phyloP scores from a whole-genome alignment of 768 basidiomycete species.

The Lepiota venenata region DNA sequence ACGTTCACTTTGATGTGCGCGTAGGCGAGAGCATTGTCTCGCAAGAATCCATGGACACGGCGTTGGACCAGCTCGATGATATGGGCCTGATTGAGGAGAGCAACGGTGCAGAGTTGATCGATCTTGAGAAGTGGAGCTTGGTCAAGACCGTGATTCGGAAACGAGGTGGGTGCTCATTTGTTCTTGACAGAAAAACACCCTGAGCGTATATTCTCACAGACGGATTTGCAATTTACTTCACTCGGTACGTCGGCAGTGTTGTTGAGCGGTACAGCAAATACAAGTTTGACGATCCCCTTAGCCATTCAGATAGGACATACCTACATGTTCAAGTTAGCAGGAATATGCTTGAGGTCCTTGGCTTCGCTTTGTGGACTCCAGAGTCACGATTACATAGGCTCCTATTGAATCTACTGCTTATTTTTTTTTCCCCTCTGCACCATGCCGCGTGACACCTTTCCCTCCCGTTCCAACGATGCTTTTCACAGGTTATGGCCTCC shows the following conservation, averaged over 20 bases:
- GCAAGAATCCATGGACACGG: constrained; percentile 68
- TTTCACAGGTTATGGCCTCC: too few relatives aligned
- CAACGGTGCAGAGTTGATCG: constrained; percentile 82
- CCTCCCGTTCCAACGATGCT: too few relatives aligned
- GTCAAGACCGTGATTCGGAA: constrained; percentile 90
- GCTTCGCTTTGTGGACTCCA: too few relatives aligned
- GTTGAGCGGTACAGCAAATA: constrained; percentile 91
- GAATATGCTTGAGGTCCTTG: too few relatives aligned
- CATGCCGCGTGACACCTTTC: too few relatives aligned
- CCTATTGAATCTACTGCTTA: too few relatives aligned
- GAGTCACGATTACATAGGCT: too few relatives aligned
- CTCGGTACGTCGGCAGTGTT: constrained; percentile 93
- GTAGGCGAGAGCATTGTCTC: constrained; percentile 85
- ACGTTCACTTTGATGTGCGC: constrained; percentile 90
- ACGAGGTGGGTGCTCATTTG: constrained; percentile 45
- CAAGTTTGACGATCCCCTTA: constrained; percentile 75
- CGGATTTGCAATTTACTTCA: constrained; percentile 91
- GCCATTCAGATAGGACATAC: too few relatives aligned
- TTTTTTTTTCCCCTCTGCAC: too few relatives aligned
- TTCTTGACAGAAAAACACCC: constrained; percentile 37
- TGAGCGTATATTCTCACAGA: constrained; percentile 71
- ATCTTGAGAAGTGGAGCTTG: constrained; percentile 87
- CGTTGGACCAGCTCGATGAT: constrained; percentile 62
- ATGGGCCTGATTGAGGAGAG: constrained; percentile 73
- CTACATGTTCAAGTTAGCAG: too few relatives aligned